Percentiles rank a stretch among this genome's conserved stretches.
Evolutionary conservation across 2,329 filamentous ascomycete species (phyloP).

Genomic region (Aspergillus bombycis): DNA sequence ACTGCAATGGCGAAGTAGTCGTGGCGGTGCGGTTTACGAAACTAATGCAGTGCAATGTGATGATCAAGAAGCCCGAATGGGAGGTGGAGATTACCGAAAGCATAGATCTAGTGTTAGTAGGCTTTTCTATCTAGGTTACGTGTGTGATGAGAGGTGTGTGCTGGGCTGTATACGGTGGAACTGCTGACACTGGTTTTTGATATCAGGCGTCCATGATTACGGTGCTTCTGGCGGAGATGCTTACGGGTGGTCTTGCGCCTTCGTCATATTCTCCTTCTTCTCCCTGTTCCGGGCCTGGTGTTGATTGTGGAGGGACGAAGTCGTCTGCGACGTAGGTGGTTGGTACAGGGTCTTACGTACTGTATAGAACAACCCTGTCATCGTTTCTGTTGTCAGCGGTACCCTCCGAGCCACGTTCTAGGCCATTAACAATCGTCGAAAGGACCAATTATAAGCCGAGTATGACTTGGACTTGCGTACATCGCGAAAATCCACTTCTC

Average conservation of each 20-base stretch:
- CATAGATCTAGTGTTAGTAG: conserved; percentile 26
- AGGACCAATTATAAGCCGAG: neutral
- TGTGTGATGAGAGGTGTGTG: too few species aligned
- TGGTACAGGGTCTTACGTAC: too few species aligned
- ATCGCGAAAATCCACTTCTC: neutral
- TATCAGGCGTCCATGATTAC: neutral
- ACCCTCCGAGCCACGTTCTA: neutral
- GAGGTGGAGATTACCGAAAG: conserved; percentile 22
- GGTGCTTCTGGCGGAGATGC: neutral
- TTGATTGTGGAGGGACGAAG: neutral
- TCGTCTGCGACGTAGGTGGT: too few species aligned
- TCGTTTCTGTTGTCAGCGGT: too few species aligned
- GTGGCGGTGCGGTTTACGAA: conserved; percentile 23
- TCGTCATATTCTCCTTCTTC: neutral
- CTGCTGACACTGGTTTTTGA: neutral
- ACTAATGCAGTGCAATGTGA: conserved; percentile 19
- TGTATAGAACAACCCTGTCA: too few species aligned
- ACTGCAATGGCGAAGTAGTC: conserved; percentile 16
- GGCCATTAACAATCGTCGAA: neutral
- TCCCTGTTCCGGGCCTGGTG: neutral
- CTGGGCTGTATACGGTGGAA: neutral
- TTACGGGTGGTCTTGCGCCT: too few species aligned
- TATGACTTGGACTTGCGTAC: neutral
- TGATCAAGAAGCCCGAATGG: conserved; percentile 22
- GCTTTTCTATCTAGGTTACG: neutral